A percentile compares a stretch with the other conserved stretches of the same genome.
Evolutionary conservation across 2,329 filamentous ascomycete genomes (phyloP).

Genomic region (Cladosporium sp.): DNA sequence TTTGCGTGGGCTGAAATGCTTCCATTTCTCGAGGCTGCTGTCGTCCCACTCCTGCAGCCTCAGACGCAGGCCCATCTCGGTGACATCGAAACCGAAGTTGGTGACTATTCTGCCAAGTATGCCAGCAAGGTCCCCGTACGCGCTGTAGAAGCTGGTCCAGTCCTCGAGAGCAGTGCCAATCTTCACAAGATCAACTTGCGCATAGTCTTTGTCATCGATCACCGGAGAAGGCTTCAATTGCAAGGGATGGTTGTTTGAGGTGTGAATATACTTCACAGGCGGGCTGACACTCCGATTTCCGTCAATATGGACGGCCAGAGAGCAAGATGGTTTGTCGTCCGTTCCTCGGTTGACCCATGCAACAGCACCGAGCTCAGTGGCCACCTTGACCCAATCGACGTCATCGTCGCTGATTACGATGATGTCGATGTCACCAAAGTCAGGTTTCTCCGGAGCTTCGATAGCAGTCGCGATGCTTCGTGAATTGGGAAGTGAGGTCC

Average conservation of each 20-base stretch:
- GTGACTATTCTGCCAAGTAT: constrained; percentile 65
- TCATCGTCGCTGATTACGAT: constrained; percentile 47
- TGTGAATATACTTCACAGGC: constrained; percentile 23
- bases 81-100: constrained; percentile 65
- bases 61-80: constrained; percentile 63
- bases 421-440: constrained; percentile 74
- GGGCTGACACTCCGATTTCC: constrained; percentile 12
- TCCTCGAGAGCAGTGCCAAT: constrained; percentile 48
- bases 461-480: constrained; percentile 59
- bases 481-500: constrained; percentile 52
- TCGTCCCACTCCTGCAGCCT: constrained; percentile 68
- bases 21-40: constrained; percentile 47
- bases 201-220: constrained; percentile 33
- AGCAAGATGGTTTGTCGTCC: constrained; percentile 19
- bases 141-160: constrained; percentile 68
- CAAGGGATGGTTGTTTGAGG: constrained; percentile 1
- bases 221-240: constrained; percentile 8
- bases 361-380: constrained; percentile 49
- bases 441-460: constrained; percentile 67
- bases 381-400: constrained; percentile 37
- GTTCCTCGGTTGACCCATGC: constrained; percentile 25
- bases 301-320: constrained; percentile 27
- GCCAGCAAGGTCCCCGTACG: constrained; percentile 72
- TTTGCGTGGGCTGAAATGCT: constrained; percentile 21
- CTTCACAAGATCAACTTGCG: constrained; percentile 70